phyloP scores from a whole-genome alignment of 345 rosid genomes.

The Citrus glauca region DNA sequence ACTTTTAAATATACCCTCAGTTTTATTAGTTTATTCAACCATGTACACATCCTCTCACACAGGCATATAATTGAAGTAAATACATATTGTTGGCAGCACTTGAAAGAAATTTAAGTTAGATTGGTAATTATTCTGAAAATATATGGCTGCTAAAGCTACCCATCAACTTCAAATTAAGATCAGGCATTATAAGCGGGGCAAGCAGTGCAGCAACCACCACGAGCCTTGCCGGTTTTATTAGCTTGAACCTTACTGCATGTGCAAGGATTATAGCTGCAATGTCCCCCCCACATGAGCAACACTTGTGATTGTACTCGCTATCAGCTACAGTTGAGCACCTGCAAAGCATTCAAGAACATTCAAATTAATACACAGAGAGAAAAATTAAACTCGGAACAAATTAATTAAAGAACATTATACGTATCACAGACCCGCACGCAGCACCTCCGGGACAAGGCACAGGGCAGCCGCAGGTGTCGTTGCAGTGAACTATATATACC shows the following conservation, averaged over 20 bases:
- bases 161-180: not conserved
- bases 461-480: constrained; percentile 18
- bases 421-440: constrained; percentile 38
- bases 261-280: constrained; percentile 64
- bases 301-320: constrained; percentile 32
- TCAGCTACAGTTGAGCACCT: constrained; percentile 34
- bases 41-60: not conserved
- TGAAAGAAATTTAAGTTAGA: no score
- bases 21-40: not conserved
- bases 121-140: no score
- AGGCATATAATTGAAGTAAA: no score
- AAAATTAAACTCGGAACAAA: no score
- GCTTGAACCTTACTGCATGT: constrained; percentile 27
- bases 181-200: constrained; percentile 34
- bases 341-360: not conserved
- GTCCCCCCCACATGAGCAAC: constrained; percentile 14
- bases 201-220: constrained; percentile 37
- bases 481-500: constrained; percentile 16
- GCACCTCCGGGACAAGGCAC: constrained; percentile 40
- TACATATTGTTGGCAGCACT: no score
- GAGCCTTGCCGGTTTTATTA: constrained; percentile 18
- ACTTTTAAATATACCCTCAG: accelerated
- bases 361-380: no score
- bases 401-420: no score
- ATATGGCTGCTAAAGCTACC: no score